Base-by-base conservation (phyloP, 1,284 basidiomycete genomes). In the Inonotus obliquus region DNA sequence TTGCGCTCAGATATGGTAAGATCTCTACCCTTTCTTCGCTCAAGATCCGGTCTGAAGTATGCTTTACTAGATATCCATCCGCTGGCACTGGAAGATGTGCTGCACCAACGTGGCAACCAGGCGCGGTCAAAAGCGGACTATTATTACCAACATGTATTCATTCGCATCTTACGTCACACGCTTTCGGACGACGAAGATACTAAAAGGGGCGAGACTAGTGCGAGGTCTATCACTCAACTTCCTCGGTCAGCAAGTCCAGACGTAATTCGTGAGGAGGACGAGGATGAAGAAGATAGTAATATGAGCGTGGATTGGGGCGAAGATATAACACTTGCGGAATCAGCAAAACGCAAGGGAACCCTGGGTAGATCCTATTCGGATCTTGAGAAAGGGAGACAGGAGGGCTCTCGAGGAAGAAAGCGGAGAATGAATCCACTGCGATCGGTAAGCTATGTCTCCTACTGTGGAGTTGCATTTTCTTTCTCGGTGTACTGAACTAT, bases 41-140 rank as follows among this genome's bases (percentile, higher is more conserved):
- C 35, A 4, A 2, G 25, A n/a, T 17, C 27, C 14, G 17, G 6
- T 17, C 38, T 41, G 25, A 32, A 49, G 29, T 29, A 56, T 52
- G 55, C 54, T 54, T 27, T 14, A 53, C 10, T 65, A 86, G 85
- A 85, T 63, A 72, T 90, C 25, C 87, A 89, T 67, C 85, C 86
- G 0, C 80, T 90, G 45, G 81, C 86, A 1, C 74, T 90, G 19
- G 87, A 89, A 67, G 87, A 89, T 67, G 71, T 89, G 4, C 78
- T 89, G 44, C 83, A 86, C 65, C 75, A 78, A 48, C 76, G 79
- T 45, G 72, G 76, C 41, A 32, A 65, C n/a, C 76, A 81, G 53
- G 78, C 77, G 35, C 81, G 84, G 39, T 86, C 84, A 2, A 89
- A 89, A 71, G 81, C 81, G 4, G 86, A 89, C 68, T 91, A 89